Conservation (phyloP, 495 filamentous ascomycete genomes). For the Podospora didyma region DNA sequence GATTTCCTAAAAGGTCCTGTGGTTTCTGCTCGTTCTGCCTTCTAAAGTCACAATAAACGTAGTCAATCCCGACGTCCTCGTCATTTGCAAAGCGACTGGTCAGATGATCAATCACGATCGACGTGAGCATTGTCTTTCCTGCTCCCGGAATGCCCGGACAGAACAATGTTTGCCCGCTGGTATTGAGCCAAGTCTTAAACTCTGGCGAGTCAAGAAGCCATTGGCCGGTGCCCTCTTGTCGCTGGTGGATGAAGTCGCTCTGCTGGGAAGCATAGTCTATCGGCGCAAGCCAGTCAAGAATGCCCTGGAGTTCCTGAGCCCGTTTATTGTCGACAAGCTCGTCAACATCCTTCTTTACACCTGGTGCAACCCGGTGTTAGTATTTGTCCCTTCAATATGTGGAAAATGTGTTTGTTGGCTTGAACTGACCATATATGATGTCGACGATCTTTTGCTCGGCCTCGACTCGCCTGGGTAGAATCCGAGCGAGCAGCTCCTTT, state of each 20-base stretch:
- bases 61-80: constrained; percentile 31
- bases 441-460: too few species aligned
- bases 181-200: constrained; percentile 32
- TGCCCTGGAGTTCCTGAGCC: not conserved
- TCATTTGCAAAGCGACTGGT: constrained; percentile 14
- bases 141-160: constrained; percentile 37
- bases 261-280: constrained; percentile 21
- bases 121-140: constrained; percentile 33
- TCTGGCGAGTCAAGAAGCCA: constrained; percentile 37
- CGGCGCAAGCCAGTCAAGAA: constrained; percentile 11
- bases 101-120: constrained; percentile 36
- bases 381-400: too few species aligned
- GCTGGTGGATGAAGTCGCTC: constrained; percentile 24
- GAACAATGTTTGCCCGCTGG: constrained; percentile 23
- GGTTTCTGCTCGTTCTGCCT: not conserved
- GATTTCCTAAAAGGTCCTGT: not conserved
- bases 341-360: too few species aligned
- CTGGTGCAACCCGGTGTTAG: too few species aligned
- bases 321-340: too few species aligned
- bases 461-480: too few species aligned
- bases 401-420: too few species aligned
- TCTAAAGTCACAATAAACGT: constrained; percentile 22
- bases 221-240: constrained; percentile 34
- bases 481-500: too few species aligned
- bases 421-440: too few species aligned